Conservation (phyloP, 441 rosid species). For the Gossypium laxum region DNA sequence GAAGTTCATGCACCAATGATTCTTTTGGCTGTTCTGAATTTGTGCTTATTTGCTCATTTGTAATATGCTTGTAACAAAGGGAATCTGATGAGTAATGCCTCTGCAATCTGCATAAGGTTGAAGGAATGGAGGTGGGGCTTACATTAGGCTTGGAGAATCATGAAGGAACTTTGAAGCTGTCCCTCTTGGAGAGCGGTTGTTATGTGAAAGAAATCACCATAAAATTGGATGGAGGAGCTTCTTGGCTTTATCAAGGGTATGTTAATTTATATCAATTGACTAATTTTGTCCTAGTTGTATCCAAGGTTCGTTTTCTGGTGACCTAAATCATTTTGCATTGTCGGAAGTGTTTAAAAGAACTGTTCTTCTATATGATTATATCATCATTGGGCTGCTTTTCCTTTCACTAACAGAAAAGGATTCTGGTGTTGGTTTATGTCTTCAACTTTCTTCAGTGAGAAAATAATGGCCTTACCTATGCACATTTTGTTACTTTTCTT, state of each 20-base stretch:
- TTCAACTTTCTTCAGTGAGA: background rate
- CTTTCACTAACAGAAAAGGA: background rate
- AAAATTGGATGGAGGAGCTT: constrained; percentile 76
- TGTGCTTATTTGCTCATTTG: constrained; percentile 22
- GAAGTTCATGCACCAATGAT: background rate
- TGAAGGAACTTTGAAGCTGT: constrained; percentile 59
- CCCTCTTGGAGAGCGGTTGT: constrained; percentile 67
- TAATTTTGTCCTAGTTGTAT: background rate
- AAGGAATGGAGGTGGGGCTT: constrained; percentile 86
- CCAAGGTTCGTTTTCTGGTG: background rate
- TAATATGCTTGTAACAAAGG: constrained; percentile 30
- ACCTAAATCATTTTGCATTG: background rate
- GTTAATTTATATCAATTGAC: constrained; percentile 6
- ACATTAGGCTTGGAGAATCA: constrained; percentile 56
- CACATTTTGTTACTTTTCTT: background rate
- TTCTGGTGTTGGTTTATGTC: background rate
- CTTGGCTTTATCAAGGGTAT: constrained; percentile 98
- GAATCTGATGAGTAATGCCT: constrained; percentile 41
- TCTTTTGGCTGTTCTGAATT: constrained; percentile 3
- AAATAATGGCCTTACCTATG: background rate
- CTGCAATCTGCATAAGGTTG: constrained; percentile 66
- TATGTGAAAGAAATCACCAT: constrained; percentile 57
- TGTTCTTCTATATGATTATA: background rate
- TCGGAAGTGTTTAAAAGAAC: background rate
- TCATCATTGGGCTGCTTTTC: background rate